Base-by-base conservation (phyloP, 164 flowering plant species). In the Cinnamomum chago region DNA sequence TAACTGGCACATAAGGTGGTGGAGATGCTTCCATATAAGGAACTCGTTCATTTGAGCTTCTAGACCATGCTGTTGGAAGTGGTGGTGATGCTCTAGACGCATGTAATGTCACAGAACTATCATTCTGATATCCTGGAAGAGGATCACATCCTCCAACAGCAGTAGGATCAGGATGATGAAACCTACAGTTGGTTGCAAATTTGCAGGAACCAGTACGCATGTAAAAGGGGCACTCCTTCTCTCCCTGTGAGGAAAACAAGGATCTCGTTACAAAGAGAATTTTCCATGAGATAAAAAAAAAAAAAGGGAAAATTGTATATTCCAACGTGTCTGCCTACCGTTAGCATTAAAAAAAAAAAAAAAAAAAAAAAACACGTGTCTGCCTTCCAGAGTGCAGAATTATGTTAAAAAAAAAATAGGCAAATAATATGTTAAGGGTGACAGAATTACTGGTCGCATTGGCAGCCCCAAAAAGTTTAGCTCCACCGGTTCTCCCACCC, bases 141-240 rank as follows among this genome's bases (percentile, higher is more conserved):
- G 87, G 73, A 71, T 85, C 92, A 79, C 74, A 50, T 69, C 81
- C 85, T 24, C 81, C 85, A 0, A 75, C 87, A 71, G 90, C 77
- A 22, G 87, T 88, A 20, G 97, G 98, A 76, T 95, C 92, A 50
- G 99, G 99, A 85, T 95, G 98, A 81, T 95, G 89, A 83, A 92
- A 95, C 84, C 86, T 85, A 85, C 99, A 95, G 82, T 81, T 90
- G 33, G 86, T 72, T 68, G 86, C 96, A 81, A 81, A 92, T 79
- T 92, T 93, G 92, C 99, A 95, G 62, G 97, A 87, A 60, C 99
- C 98, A 80, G 78, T 90, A 68, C 94, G 91, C 97, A 93, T 91
- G 86, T 91, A 95, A 72, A 73, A 93, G 50, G 91, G 89, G 71
- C 98, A 95, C 71, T 92, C 95, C 75, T 79, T 93, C 86, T 91